A percentile compares a stretch with the other conserved stretches of the same genome.
phyloP scores from a whole-genome alignment of 2,329 filamentous ascomycete species.

The Paraconiothyrium sp. region DNA sequence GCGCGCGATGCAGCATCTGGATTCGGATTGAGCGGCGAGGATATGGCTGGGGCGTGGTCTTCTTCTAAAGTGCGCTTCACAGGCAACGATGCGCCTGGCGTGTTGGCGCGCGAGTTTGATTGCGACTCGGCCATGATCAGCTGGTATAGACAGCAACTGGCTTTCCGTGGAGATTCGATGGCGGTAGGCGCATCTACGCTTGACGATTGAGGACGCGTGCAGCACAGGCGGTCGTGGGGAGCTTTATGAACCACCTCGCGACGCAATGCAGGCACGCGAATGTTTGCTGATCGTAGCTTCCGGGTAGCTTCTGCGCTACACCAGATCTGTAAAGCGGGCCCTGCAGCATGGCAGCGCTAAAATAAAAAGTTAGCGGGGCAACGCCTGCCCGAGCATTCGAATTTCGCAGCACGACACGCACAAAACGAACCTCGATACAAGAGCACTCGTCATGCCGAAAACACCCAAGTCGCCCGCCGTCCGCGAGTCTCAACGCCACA shows the following conservation, averaged over 20 bases:
- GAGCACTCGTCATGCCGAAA: slow-evolving; percentile 74
- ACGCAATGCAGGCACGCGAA: slow-evolving; percentile 9
- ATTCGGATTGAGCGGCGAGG: slow-evolving; percentile 77
- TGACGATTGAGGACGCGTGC: not conserved
- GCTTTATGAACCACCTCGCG: not conserved
- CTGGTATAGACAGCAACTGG: not conserved
- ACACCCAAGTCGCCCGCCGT: slow-evolving; percentile 65
- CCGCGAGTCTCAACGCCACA: slow-evolving; percentile 76
- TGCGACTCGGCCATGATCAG: slow-evolving; percentile 47
- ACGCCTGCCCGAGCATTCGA: not conserved
- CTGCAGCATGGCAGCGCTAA: not conserved
- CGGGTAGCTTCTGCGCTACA: slow-evolving; percentile 4
- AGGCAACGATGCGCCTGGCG: slow-evolving; percentile 53
- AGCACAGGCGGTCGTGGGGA: not conserved
- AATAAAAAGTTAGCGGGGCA: slow-evolving; percentile 12
- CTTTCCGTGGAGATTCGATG: not conserved
- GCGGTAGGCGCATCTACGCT: not conserved
- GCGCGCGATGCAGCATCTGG: slow-evolving; percentile 58
- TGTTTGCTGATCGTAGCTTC: slow-evolving; percentile 3
- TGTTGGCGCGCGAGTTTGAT: slow-evolving; percentile 47
- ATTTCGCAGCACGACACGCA: not conserved
- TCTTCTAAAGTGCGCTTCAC: slow-evolving; percentile 75
- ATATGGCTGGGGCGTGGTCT: slow-evolving; percentile 73
- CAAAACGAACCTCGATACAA: not conserved
- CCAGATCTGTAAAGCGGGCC: slow-evolving; percentile 2